These are phyloP conservation scores for Raphanus raphanistrum DNA, from an alignment of 345 rosid species.

Conservation along the genomic window DNA sequence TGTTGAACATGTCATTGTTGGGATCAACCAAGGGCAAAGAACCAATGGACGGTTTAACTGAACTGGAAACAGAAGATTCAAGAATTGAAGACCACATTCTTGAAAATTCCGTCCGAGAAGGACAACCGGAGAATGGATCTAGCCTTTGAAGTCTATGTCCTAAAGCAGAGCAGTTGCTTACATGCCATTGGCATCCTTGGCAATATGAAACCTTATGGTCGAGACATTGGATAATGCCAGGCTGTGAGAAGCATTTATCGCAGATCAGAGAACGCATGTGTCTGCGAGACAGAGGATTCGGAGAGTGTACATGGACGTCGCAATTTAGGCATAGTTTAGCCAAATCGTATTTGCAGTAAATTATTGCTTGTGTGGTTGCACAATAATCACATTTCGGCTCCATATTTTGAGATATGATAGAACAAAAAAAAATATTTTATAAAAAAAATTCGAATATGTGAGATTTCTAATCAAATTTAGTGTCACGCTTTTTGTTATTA, in stretches of 20 bases:
- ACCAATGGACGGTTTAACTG: slow-evolving; percentile 25
- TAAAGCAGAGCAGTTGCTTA: slow-evolving; percentile 43
- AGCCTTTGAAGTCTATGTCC: slow-evolving; percentile 50
- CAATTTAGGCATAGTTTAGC: slow-evolving; percentile 73
- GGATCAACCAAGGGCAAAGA: slow-evolving; percentile 32
- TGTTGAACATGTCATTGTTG: slow-evolving; percentile 40
- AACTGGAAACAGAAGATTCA: slow-evolving; percentile 39
- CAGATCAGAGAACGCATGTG: slow-evolving; percentile 72
- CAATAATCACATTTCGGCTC: slow-evolving; percentile 68
- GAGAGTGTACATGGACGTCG: slow-evolving; percentile 65
- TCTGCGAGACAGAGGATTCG: slow-evolving; percentile 58
- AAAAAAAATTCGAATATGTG: background rate
- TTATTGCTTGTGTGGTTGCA: slow-evolving; percentile 48
- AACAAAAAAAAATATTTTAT: background rate
- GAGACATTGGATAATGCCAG: slow-evolving; percentile 48
- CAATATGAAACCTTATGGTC: slow-evolving; percentile 60
- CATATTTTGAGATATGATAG: slow-evolving; percentile 2
- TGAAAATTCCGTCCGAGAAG: slow-evolving; percentile 55
- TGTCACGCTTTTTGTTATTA: background rate
- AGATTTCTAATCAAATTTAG: background rate
- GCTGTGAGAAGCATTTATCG: slow-evolving; percentile 58
- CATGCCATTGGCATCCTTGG: slow-evolving; percentile 60
- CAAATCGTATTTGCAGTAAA: slow-evolving; percentile 68
- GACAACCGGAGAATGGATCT: slow-evolving; percentile 59
- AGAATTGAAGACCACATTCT: slow-evolving; percentile 61